Conservation (phyloP, 1,284 basidiomycete genomes). For the Cryptococcus jaspeensis region DNA sequence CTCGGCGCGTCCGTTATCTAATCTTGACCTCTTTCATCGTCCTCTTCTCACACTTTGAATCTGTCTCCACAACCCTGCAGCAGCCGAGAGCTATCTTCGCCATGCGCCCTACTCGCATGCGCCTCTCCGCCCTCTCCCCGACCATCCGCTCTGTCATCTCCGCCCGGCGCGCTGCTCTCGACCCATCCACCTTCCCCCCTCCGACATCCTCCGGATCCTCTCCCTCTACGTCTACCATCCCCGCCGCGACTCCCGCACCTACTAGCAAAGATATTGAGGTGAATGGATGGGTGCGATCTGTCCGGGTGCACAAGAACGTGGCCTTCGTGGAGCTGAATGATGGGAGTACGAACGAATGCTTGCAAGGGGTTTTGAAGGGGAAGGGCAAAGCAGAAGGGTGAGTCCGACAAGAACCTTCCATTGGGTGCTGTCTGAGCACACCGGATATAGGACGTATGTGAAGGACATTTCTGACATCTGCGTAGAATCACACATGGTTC, state of each 20-base stretch:
- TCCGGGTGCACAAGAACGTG: slow-evolving; percentile 80
- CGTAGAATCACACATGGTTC: slow-evolving; percentile 64
- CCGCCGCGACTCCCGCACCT: background rate
- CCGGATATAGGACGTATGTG: background rate
- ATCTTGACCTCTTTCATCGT: no score
- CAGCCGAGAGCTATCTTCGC: background rate
- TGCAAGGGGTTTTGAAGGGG: slow-evolving; percentile 75
- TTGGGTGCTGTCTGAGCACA: background rate
- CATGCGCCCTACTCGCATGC: slow-evolving; percentile 4
- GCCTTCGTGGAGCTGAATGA: slow-evolving; percentile 81
- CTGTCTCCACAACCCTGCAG: no score
- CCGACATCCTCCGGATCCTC: background rate
- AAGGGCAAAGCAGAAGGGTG: slow-evolving; percentile 38
- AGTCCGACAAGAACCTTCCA: slow-evolving; percentile 5
- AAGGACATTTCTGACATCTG: background rate
- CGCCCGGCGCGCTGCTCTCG: background rate
- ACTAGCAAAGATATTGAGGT: slow-evolving; percentile 19
- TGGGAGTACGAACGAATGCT: slow-evolving; percentile 64
- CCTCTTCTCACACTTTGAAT: no score
- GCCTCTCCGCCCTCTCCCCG: slow-evolving; percentile 18
- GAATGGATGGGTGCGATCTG: slow-evolving; percentile 77
- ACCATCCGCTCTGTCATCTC: slow-evolving; percentile 17
- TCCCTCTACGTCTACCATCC: slow-evolving; percentile 1
- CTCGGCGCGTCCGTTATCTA: no score
- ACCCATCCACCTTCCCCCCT: background rate